Percentiles rank a stretch among this genome's conserved stretches.
phyloP scores from a whole-genome alignment of 192 early-diverging fungal genomes.

The Backusella westeae region DNA sequence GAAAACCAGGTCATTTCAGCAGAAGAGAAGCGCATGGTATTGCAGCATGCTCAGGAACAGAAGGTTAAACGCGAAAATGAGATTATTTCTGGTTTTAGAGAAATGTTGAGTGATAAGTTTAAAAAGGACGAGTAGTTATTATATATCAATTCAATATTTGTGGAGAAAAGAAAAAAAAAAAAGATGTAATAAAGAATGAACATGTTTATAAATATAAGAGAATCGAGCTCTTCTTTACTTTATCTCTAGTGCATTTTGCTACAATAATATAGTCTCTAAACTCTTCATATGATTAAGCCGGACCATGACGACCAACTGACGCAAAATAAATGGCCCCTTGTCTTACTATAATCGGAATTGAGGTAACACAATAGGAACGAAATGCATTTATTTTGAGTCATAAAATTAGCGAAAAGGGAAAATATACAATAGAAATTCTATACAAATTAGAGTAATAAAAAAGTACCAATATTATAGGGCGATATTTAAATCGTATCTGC shows the following conservation, averaged over 20 bases:
- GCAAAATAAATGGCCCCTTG: background rate
- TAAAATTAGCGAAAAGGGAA: background rate
- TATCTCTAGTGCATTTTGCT: no score
- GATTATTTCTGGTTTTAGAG: conserved; percentile 89
- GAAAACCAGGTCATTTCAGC: conserved; percentile 97
- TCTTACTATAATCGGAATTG: background rate
- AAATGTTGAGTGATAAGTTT: conserved; percentile 69
- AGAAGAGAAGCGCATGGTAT: conserved; percentile 87
- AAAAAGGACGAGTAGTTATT: conserved; percentile 23
- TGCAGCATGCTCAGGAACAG: conserved; percentile 88
- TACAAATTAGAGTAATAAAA: background rate
- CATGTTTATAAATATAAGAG: no score
- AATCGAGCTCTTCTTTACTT: no score
- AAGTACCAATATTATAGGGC: background rate
- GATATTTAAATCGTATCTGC: background rate
- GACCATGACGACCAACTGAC: no score
- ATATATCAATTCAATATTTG: background rate
- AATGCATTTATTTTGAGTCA: conserved; percentile 7
- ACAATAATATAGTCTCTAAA: no score
- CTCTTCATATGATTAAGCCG: no score
- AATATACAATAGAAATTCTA: background rate
- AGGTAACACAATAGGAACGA: background rate
- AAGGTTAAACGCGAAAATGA: conserved; percentile 87
- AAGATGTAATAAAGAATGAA: no score
- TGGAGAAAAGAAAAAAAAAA: background rate